Evolutionary conservation across 164 flowering plant genomes (phyloP).

Genomic region (Houttuynia cordata): DNA sequence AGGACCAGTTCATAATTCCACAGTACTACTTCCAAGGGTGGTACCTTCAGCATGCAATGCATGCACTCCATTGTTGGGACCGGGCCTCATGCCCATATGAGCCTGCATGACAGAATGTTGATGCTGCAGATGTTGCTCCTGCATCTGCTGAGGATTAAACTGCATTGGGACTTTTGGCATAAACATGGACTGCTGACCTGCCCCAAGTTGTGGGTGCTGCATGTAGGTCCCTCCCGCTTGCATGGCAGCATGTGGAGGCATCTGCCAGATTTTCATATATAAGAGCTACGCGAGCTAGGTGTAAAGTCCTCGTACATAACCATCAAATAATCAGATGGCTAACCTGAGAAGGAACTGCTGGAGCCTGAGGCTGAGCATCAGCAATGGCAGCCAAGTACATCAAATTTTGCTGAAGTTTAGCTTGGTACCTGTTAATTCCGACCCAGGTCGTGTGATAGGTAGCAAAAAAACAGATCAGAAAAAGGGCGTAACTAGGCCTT

Average conservation of each 20-base stretch:
- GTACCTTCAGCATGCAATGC: slow-evolving; percentile 32
- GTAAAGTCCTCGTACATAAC: background rate
- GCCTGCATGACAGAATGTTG: slow-evolving; percentile 47
- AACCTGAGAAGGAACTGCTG: slow-evolving; percentile 69
- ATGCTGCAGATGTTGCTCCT: slow-evolving; percentile 47
- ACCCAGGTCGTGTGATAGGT: slow-evolving; percentile 3
- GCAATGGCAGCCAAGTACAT: slow-evolving; percentile 98
- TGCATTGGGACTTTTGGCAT: slow-evolving; percentile 33
- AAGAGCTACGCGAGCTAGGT: background rate
- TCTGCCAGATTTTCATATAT: slow-evolving; percentile 30
- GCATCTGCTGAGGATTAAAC: slow-evolving; percentile 60
- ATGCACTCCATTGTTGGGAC: slow-evolving; percentile 48
- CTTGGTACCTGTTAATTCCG: slow-evolving; percentile 61
- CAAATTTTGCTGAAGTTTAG: slow-evolving; percentile 88
- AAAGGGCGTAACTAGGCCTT: background rate
- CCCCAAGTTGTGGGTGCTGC: slow-evolving; percentile 79
- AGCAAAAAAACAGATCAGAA: background rate
- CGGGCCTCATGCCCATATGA: slow-evolving; percentile 59
- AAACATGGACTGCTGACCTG: slow-evolving; percentile 52
- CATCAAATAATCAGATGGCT: background rate
- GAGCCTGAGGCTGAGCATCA: slow-evolving; percentile 85
- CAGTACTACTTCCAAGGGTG: slow-evolving; percentile 25
- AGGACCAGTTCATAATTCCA: slow-evolving; percentile 19
- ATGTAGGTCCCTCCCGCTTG: slow-evolving; percentile 76
- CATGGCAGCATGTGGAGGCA: slow-evolving; percentile 70